Base-by-base conservation (phyloP, 805 yeast genomes). In the Zygosaccharomyces siamensis region DNA sequence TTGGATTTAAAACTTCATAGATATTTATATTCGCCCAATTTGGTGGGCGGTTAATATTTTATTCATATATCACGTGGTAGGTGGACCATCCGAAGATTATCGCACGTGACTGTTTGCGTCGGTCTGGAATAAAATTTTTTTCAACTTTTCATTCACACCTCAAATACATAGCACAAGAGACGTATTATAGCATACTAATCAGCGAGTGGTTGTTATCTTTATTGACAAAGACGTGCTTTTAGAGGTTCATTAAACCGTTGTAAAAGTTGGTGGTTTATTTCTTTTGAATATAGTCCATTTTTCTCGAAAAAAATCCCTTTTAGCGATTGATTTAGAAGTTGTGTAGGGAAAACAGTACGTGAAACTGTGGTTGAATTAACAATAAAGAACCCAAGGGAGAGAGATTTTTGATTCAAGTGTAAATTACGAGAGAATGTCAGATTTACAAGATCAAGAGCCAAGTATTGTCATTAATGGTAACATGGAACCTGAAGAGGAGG, bases 401-500 rank as follows among this genome's bases (percentile, higher is more conserved):
- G 23, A 41, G 10, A 30, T 30, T 30, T 30, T 30, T 33, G 37
- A 14, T 33, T 16, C 37, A 33, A 16, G 20, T 27, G 30, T 23
- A 24, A 16, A 27, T 20, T 36, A 26, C 24, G 33, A 28, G 57
- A 63, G 38, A 46, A 84, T 84, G 90, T 79, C 89, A 54, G 85
- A 88, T 72, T 76, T 88, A 61, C 89, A 88, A 68, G 88, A 82
- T 69, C 89, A 84, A 50, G 83, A 83, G 58, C 96, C 97, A 39
- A 86, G 84, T 66, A 83, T 89, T 62, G 82, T 89, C 58, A 86
- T 88, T 66, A 80, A 71, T 73, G 87, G 79, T 72, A 78, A 70
- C 69, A 70, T 70, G 75, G 74, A 61, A 16, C 58, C 57, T 32
- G 61, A 63, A 26, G 54, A 60, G 44, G 52, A 62, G 43, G 59